Conservation (phyloP, 108 stramenopile genomes). For the Cyclostephanos invisitatus region DNA sequence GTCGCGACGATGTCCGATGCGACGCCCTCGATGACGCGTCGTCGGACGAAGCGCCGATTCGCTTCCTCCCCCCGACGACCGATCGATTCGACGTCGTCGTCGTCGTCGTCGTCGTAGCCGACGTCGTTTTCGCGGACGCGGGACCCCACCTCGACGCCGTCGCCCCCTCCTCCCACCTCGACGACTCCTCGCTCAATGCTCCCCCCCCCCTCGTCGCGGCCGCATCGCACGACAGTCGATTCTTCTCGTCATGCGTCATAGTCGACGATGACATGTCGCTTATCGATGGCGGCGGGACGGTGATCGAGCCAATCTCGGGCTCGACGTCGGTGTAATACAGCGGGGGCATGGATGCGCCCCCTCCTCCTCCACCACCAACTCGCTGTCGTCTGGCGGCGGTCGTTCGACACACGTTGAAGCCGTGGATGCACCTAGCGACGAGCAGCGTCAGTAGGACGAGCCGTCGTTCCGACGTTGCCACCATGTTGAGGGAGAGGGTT, state of each 20-base stretch:
- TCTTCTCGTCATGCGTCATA: neutral
- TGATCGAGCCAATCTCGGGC: constrained; percentile 18
- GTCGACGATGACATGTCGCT: neutral
- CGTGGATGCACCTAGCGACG: neutral
- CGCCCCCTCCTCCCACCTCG: neutral
- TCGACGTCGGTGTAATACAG: constrained; percentile 25
- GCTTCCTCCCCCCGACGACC: neutral
- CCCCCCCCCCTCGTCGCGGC: too few relatives aligned
- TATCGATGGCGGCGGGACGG: neutral
- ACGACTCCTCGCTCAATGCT: too few relatives aligned
- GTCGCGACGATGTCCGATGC: neutral
- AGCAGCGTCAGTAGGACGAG: too few relatives aligned
- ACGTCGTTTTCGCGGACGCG: neutral
- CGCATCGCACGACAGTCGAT: too few relatives aligned
- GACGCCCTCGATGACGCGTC: neutral
- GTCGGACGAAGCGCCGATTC: neutral
- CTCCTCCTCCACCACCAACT: too few relatives aligned
- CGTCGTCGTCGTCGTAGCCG: neutral
- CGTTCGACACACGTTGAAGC: constrained; percentile 16
- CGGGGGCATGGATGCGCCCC: neutral
- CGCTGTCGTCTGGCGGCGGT: too few relatives aligned
- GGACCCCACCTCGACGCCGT: neutral
- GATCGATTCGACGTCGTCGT: neutral
- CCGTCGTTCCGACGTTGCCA: too few relatives aligned
- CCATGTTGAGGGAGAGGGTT: too few relatives aligned